phyloP scores from a whole-genome alignment of 106 monocot genomes.

The Dendrobium nobile region DNA sequence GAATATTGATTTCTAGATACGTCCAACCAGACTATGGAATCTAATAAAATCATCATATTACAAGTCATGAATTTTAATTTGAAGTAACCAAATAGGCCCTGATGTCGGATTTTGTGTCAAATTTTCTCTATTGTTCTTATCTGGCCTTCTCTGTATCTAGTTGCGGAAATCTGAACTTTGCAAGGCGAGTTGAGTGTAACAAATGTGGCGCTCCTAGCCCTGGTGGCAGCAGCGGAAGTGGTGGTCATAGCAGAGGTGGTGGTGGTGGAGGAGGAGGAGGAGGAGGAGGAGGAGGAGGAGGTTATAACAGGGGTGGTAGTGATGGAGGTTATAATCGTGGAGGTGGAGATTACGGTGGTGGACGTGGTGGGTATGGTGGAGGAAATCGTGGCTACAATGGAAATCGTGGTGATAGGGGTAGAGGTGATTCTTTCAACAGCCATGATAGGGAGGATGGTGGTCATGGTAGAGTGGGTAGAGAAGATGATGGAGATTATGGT shows the following conservation, averaged over 20 bases:
- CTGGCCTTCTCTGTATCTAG: slow-evolving; percentile 27
- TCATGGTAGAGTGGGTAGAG: slow-evolving; percentile 22
- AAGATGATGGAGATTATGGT: slow-evolving; percentile 34
- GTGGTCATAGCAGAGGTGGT: slow-evolving; percentile 35
- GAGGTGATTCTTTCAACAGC: slow-evolving; percentile 14
- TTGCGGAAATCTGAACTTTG: slow-evolving; percentile 94
- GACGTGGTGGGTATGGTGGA: slow-evolving; percentile 22
- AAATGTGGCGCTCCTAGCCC: slow-evolving; percentile 79
- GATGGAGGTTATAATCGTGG: slow-evolving; percentile 19
- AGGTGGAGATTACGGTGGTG: slow-evolving; percentile 21
- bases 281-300: slow-evolving; percentile 23
- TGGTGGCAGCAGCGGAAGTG: slow-evolving; percentile 33
- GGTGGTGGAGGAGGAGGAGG: slow-evolving; percentile 5
- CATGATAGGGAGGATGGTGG: slow-evolving; percentile 3
- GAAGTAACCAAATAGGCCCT: background rate
- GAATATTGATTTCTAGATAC: background rate
- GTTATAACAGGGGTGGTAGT: slow-evolving; percentile 17
- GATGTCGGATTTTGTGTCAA: background rate
- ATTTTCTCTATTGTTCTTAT: background rate
- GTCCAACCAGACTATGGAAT: background rate
- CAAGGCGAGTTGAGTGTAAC: slow-evolving; percentile 90
- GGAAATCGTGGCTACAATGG: slow-evolving; percentile 28
- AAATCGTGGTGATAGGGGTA: slow-evolving; percentile 29
- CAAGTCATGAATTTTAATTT: background rate
- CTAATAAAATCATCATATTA: background rate